phyloP scores from a whole-genome alignment of 176 grass and related monocot genomes.

The Oryza glumipatula region DNA sequence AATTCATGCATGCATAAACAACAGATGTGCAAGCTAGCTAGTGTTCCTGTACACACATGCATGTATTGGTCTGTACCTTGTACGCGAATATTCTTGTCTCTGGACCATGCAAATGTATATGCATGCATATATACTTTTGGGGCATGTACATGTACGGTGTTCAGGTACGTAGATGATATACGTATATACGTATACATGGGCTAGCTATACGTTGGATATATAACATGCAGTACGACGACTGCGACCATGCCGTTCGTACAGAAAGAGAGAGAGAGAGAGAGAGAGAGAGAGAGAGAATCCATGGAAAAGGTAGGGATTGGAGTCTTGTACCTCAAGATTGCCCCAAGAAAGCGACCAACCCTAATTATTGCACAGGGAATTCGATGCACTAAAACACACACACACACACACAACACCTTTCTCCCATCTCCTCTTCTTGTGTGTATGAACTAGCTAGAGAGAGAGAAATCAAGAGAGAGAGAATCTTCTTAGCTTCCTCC shows the following conservation, averaged over 20 bases:
- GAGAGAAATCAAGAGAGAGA: slow-evolving; percentile 33
- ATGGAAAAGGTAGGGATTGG: slow-evolving; percentile 74
- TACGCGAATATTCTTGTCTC: not conserved
- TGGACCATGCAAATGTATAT: not conserved
- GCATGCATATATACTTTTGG: not conserved
- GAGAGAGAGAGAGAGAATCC: slow-evolving; percentile 39
- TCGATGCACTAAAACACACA: slow-evolving; percentile 76
- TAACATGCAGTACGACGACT: not conserved
- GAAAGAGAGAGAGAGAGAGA: not conserved
- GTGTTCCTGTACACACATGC: too few relatives aligned
- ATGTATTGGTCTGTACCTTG: not conserved
- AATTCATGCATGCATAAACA: too few relatives aligned
- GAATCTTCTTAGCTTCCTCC: slow-evolving; percentile 95
- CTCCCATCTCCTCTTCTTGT: not conserved
- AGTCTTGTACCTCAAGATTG: slow-evolving; percentile 97
- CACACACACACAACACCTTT: slow-evolving; percentile 31
- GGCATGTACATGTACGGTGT: too few relatives aligned
- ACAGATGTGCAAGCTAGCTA: too few relatives aligned
- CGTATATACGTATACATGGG: not conserved
- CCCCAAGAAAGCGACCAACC: slow-evolving; percentile 94
- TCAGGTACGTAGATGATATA: not conserved
- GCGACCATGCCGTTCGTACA: slow-evolving; percentile 32
- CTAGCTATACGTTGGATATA: not conserved
- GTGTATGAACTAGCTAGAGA: slow-evolving; percentile 16
- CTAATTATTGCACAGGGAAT: slow-evolving; percentile 94